Evolutionary conservation across 164 flowering plant species (phyloP).

Genomic region (Cinnamomum chago): DNA sequence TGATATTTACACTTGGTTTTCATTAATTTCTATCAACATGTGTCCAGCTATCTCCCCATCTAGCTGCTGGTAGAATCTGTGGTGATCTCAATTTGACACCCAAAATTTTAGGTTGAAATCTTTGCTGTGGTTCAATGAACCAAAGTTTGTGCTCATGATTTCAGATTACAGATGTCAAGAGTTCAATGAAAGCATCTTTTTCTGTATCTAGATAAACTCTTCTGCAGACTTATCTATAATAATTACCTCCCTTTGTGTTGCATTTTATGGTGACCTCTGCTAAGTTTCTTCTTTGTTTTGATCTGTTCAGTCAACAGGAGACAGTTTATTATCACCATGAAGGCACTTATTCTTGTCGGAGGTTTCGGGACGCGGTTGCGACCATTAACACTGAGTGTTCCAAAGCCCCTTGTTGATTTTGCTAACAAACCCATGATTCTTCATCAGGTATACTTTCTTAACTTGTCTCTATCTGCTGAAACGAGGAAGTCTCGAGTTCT

Average conservation of each 20-base stretch:
- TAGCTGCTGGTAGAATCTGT: slow-evolving; percentile 7
- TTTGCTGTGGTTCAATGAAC: not conserved
- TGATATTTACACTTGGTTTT: not conserved
- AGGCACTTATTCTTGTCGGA: slow-evolving; percentile 99
- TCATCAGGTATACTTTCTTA: slow-evolving; percentile 66
- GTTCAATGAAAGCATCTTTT: not conserved
- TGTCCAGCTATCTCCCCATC: not conserved
- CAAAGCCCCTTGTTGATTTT: slow-evolving; percentile 97
- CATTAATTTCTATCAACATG: not conserved
- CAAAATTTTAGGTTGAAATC: not conserved
- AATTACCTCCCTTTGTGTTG: not conserved
- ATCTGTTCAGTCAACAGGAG: not conserved
- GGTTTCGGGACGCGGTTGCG: slow-evolving; percentile 95
- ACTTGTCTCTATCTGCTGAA: not conserved
- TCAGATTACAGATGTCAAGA: not conserved
- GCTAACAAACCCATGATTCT: slow-evolving; percentile 99
- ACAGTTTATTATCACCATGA: slow-evolving; percentile 41
- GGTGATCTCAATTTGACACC: not conserved
- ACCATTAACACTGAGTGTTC: slow-evolving; percentile 97
- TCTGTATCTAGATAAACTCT: not conserved
- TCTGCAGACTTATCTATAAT: not conserved
- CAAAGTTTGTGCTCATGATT: not conserved
- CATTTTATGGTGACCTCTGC: not conserved
- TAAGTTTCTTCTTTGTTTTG: slow-evolving; percentile 8
- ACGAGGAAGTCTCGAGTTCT: too few relatives aligned